phyloP scores from a whole-genome alignment of 164 flowering plant species.

The Brasenia schreberi region DNA sequence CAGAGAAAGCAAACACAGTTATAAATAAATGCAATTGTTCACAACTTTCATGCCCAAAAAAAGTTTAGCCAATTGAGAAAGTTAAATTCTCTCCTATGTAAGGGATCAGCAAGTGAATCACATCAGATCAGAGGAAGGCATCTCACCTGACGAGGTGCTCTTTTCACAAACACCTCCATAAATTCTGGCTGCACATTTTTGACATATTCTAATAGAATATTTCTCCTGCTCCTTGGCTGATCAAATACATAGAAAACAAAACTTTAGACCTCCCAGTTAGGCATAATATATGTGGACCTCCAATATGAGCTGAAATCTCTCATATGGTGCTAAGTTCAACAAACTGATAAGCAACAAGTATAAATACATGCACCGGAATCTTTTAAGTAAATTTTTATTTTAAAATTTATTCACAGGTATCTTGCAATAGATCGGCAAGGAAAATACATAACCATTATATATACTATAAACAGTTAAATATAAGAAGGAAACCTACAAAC shows the following conservation, averaged over 20 bases:
- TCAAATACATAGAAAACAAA: background rate
- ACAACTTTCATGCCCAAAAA: too few relatives aligned
- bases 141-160: constrained; percentile 83
- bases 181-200: constrained; percentile 91
- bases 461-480: too few relatives aligned
- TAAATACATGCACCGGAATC: background rate
- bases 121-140: background rate
- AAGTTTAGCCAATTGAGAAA: too few relatives aligned
- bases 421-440: too few relatives aligned
- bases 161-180: constrained; percentile 86
- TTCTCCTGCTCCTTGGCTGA: constrained; percentile 74
- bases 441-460: too few relatives aligned
- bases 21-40: too few relatives aligned
- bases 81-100: too few relatives aligned
- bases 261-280: background rate
- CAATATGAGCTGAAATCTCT: background rate
- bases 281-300: background rate
- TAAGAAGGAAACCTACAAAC: too few relatives aligned
- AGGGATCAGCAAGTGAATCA: background rate
- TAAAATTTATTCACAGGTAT: too few relatives aligned
- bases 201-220: constrained; percentile 85
- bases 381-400: too few relatives aligned
- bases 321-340: background rate
- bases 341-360: background rate
- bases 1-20: too few relatives aligned